These are phyloP conservation scores for Solanum sejunctum DNA, from an alignment of 257 asterid species.

Conservation along the genomic window DNA sequence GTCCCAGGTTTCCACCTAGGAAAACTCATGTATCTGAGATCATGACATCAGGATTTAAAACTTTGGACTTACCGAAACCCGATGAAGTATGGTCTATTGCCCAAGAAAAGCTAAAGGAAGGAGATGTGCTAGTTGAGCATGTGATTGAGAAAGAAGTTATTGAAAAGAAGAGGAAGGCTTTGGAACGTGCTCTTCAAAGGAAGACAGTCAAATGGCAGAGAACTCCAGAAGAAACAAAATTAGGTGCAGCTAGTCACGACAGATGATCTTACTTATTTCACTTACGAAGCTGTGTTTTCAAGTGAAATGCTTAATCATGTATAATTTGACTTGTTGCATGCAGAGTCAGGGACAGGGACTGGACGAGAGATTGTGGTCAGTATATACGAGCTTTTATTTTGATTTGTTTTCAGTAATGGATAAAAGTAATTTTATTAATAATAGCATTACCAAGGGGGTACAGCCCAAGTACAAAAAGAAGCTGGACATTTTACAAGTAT, in stretches of 20 bases:
- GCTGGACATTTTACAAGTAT: neutral
- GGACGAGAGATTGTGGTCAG: constrained; percentile 40
- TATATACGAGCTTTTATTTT: neutral
- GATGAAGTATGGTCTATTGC: constrained; percentile 33
- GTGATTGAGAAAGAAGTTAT: constrained; percentile 34
- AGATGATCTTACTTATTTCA: neutral
- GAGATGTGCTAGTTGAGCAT: constrained; percentile 26
- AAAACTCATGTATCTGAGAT: constrained; percentile 17
- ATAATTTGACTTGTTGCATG: constrained; percentile 6
- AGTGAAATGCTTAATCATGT: neutral
- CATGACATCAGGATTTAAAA: constrained; percentile 10
- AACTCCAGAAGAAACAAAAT: constrained; percentile 29
- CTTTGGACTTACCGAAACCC: constrained; percentile 24
- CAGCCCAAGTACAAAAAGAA: neutral
- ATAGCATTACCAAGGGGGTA: neutral
- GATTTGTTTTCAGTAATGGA: neutral
- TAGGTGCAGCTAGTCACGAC: constrained; percentile 12
- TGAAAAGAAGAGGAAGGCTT: constrained; percentile 28
- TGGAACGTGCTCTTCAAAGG: constrained; percentile 30
- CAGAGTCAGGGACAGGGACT: constrained; percentile 37
- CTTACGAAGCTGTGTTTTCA: neutral
- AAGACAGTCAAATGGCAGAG: constrained; percentile 30
- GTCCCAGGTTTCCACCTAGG: constrained; percentile 33
- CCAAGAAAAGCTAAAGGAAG: constrained; percentile 25
- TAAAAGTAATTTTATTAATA: neutral